Conservation (phyloP, 176 grass and related monocot genomes). For the Areca catechu region DNA sequence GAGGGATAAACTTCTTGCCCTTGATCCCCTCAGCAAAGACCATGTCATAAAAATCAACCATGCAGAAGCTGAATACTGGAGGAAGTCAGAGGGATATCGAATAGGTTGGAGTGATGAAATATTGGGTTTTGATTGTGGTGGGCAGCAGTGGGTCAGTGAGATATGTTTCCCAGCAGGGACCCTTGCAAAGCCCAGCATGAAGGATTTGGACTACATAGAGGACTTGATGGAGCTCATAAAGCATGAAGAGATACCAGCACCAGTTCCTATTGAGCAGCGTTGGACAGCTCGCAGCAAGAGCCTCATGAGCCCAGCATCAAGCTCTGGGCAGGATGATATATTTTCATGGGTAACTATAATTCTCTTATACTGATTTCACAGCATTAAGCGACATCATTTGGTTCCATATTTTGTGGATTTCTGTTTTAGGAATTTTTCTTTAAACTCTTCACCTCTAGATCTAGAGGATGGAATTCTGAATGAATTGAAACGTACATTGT, state of each 20-base stretch:
- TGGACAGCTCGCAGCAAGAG: conserved; percentile 74
- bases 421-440: no score
- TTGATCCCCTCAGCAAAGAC: conserved; percentile 73
- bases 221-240: conserved; percentile 71
- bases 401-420: no score
- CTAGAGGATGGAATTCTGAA: no score
- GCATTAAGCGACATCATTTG: no score
- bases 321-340: conserved; percentile 59
- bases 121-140: conserved; percentile 94
- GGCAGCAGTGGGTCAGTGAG: conserved; percentile 88
- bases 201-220: conserved; percentile 73
- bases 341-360: conserved; percentile 79
- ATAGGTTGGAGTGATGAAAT: conserved; percentile 97
- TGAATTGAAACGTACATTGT: no score
- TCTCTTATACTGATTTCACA: conserved; percentile 8
- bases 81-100: conserved; percentile 86
- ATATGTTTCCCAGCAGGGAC: conserved; percentile 78
- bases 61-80: conserved; percentile 94
- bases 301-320: conserved; percentile 71
- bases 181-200: conserved; percentile 69
- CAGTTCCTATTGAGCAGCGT: conserved; percentile 85
- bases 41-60: conserved; percentile 82
- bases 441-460: no score
- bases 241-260: conserved; percentile 61
- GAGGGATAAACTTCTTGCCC: conserved; percentile 79